A percentile compares a stretch with the other conserved stretches of the same genome.
phyloP scores from a whole-genome alignment of 345 rosid species.

The Pistacia vera region DNA sequence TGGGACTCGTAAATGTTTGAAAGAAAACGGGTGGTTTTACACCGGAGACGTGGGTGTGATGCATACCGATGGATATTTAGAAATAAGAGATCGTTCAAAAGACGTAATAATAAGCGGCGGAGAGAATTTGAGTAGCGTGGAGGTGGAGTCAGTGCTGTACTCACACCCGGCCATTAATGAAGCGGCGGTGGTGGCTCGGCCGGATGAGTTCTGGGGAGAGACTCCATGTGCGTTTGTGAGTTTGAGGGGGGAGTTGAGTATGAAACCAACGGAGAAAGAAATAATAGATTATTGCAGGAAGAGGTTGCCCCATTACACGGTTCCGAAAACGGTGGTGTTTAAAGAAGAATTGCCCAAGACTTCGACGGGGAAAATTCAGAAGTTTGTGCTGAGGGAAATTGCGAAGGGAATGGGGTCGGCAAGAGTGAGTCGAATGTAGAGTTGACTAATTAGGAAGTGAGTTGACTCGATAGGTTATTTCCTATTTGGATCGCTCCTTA shows the following conservation, averaged over 20 bases:
- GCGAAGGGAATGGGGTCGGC: background rate
- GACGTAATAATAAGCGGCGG: background rate
- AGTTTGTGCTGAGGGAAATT: background rate
- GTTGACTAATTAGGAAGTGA: background rate
- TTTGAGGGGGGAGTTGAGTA: background rate
- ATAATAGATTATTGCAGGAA: background rate
- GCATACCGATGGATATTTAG: background rate
- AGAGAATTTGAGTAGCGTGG: conserved; percentile 2
- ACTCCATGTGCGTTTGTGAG: conserved; percentile 2
- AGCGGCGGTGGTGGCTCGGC: conserved; percentile 2
- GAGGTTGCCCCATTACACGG: background rate
- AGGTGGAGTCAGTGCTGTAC: background rate
- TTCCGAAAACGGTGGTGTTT: conserved; percentile 6
- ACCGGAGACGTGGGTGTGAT: conserved; percentile 1
- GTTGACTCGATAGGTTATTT: no score
- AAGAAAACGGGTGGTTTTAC: background rate
- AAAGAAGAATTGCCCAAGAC: background rate
- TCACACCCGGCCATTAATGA: background rate
- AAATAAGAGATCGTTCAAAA: background rate
- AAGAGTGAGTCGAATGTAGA: background rate
- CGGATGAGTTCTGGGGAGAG: conserved; percentile 2
- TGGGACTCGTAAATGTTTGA: background rate
- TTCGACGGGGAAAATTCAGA: background rate
- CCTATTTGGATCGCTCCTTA: no score
- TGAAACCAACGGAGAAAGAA: background rate